Conservation (phyloP, 805 yeast genomes). For the Teunomyces stri region DNA sequence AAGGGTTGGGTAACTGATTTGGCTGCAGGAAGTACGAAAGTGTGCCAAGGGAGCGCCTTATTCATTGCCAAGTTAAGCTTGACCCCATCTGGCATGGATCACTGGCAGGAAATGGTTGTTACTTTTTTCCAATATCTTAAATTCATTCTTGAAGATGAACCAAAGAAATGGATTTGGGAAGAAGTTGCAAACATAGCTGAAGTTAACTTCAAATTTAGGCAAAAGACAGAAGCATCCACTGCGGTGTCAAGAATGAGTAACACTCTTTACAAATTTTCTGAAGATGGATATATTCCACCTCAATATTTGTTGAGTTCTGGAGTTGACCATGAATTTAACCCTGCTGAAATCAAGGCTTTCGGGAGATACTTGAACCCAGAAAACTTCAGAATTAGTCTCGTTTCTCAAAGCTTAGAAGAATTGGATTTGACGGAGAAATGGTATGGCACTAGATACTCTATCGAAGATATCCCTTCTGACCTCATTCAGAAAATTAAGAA, state of each 20-base stretch:
- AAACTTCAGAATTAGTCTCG: constrained; percentile 60
- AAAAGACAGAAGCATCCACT: constrained; percentile 66
- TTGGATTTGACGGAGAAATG: constrained; percentile 64
- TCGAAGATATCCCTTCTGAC: constrained; percentile 41
- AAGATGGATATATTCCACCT: constrained; percentile 52
- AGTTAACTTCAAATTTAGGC: constrained; percentile 74
- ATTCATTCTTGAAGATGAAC: constrained; percentile 52
- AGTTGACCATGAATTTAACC: constrained; percentile 58
- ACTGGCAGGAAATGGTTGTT: constrained; percentile 60
- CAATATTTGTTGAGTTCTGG: constrained; percentile 57
- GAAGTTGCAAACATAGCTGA: constrained; percentile 70
- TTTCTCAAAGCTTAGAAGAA: constrained; percentile 47
- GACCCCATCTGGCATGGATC: constrained; percentile 65
- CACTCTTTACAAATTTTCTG: constrained; percentile 49
- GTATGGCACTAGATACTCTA: constrained; percentile 84
- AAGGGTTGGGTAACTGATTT: constrained; percentile 77
- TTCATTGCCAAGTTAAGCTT: constrained; percentile 74
- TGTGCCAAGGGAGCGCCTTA: constrained; percentile 64
- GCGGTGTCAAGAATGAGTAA: constrained; percentile 72
- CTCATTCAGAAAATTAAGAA: constrained; percentile 32
- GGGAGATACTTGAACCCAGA: constrained; percentile 49
- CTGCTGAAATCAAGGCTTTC: constrained; percentile 49
- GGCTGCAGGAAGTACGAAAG: constrained; percentile 66
- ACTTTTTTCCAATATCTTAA: constrained; percentile 71
- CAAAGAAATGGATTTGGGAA: constrained; percentile 76